These are phyloP conservation scores for Tagetes patula DNA, from an alignment of 129 eudicot genomes.

Conservation along the genomic window DNA sequence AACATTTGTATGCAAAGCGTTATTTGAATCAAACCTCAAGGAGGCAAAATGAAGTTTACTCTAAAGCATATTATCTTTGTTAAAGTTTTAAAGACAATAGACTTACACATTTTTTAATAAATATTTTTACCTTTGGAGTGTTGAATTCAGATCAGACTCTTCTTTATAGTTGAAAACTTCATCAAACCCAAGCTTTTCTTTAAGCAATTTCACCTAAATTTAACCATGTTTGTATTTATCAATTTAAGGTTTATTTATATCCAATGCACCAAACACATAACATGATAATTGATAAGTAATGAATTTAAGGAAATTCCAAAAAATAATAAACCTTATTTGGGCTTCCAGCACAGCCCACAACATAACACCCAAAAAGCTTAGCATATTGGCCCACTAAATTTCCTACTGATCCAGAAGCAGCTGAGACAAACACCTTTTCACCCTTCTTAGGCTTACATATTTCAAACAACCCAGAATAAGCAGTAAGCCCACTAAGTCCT, in stretches of 20 bases:
- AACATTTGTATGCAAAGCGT: no score
- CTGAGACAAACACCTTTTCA: slow-evolving; percentile 74
- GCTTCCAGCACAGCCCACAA: slow-evolving; percentile 87
- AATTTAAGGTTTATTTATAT: not conserved
- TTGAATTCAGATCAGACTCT: slow-evolving; percentile 50
- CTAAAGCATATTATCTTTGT: not conserved
- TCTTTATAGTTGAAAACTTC: slow-evolving; percentile 93
- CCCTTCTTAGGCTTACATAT: slow-evolving; percentile 77
- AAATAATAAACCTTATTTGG: slow-evolving; percentile 46
- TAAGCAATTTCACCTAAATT: slow-evolving; percentile 61
- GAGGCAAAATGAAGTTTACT: no score
- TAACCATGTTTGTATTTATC: not conserved
- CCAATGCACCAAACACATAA: no score
- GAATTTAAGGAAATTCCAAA: not conserved
- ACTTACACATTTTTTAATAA: not conserved
- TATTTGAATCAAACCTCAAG: no score
- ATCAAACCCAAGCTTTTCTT: slow-evolving; percentile 73
- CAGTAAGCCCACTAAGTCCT: slow-evolving; percentile 82
- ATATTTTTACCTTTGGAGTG: slow-evolving; percentile 55
- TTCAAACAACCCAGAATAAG: slow-evolving; percentile 70
- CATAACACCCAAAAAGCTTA: slow-evolving; percentile 69
- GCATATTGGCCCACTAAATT: slow-evolving; percentile 85
- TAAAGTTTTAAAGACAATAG: not conserved
- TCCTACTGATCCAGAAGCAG: slow-evolving; percentile 90
- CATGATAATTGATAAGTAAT: no score